phyloP scores from a whole-genome alignment of 768 basidiomycete genomes.

The Boletales sp. region DNA sequence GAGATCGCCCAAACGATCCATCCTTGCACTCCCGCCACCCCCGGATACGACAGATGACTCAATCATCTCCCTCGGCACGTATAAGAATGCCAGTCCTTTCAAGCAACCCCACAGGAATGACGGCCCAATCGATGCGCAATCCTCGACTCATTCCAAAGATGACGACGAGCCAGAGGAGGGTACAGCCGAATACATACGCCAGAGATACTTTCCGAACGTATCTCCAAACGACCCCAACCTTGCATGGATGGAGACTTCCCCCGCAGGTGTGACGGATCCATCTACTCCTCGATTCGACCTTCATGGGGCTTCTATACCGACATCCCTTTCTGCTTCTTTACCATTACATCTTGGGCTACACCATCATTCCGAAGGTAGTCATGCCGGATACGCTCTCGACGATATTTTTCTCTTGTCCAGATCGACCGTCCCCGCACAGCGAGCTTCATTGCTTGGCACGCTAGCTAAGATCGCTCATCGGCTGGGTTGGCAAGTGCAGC shows the following conservation, averaged over 20 bases:
- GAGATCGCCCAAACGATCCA: conserved; percentile 60
- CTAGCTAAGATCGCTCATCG: conserved; percentile 54
- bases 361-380: conserved; percentile 75
- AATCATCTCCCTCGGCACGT: conserved; percentile 38
- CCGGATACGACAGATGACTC: conserved; percentile 23
- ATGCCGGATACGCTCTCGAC: conserved; percentile 85
- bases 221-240: conserved; percentile 68
- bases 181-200: conserved; percentile 79
- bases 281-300: conserved; percentile 68
- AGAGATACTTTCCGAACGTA: conserved; percentile 75
- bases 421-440: conserved; percentile 80
- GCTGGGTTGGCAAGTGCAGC: conserved; percentile 17
- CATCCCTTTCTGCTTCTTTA: conserved; percentile 48
- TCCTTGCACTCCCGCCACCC: conserved; percentile 52
- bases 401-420: conserved; percentile 78
- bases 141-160: not conserved
- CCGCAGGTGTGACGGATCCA: conserved; percentile 13
- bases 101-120: conserved; percentile 8
- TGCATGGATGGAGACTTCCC: conserved; percentile 63
- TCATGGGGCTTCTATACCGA: conserved; percentile 63
- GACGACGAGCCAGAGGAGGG: conserved; percentile 54
- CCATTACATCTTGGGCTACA: conserved; percentile 88
- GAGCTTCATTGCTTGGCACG: conserved; percentile 76
- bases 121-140: not conserved
- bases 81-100: conserved; percentile 20